A percentile compares a stretch with the other conserved stretches of the same genome.
Evolutionary conservation across 257 asterid species (phyloP).

Genomic region (Penstemon barbatus): DNA sequence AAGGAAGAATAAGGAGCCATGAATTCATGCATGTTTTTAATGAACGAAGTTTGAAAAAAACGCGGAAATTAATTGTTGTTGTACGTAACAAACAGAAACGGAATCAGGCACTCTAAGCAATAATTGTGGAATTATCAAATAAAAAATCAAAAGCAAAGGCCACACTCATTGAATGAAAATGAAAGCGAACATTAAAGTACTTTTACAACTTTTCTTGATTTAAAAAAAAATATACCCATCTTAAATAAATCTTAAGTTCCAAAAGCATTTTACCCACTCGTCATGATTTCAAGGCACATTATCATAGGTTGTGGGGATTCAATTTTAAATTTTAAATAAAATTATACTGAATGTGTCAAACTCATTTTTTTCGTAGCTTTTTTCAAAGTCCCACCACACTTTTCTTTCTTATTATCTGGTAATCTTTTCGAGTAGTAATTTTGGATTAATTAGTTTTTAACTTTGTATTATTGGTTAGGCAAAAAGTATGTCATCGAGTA

Average conservation of each 20-base stretch:
- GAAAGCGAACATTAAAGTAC: constrained; percentile 67
- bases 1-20: constrained; percentile 27
- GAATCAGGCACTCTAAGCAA: constrained; percentile 35
- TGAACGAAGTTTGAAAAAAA: constrained; percentile 22
- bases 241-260: constrained; percentile 36
- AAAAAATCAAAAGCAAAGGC: constrained; percentile 40
- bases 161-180: constrained; percentile 50
- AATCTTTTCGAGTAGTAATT: neutral
- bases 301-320: constrained; percentile 37
- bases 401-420: neutral
- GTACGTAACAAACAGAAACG: neutral
- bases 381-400: constrained; percentile 32
- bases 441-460: too few relatives aligned
- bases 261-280: constrained; percentile 45
- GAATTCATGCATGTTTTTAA: constrained; percentile 36
- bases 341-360: constrained; percentile 7
- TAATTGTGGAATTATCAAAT: constrained; percentile 36
- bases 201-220: constrained; percentile 47
- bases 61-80: constrained; percentile 1
- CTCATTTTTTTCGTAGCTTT: constrained; percentile 12
- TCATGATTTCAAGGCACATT: constrained; percentile 58
- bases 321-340: constrained; percentile 5
- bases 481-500: neutral
- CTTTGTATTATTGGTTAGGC: neutral
- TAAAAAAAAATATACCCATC: constrained; percentile 25